Evolutionary conservation across 2,329 filamentous ascomycete species (phyloP).

Genomic region (Aspergillus fischeri): DNA sequence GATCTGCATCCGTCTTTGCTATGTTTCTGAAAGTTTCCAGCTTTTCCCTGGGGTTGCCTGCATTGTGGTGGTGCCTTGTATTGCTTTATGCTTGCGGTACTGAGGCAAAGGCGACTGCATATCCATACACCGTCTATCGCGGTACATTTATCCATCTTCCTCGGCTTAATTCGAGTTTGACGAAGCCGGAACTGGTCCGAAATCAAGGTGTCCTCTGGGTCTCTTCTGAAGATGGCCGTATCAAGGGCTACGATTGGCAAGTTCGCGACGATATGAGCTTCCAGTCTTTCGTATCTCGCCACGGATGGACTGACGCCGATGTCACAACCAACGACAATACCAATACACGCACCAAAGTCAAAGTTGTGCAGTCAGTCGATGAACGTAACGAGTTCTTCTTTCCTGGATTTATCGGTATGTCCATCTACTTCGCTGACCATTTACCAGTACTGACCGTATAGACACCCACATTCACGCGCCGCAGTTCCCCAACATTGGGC

Average conservation of each 20-base stretch:
- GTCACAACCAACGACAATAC: conserved; percentile 28
- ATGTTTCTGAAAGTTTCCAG: no score
- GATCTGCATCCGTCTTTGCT: no score
- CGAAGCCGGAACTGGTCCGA: conserved; percentile 15
- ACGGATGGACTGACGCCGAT: conserved; percentile 28
- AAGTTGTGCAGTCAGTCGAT: conserved; percentile 10
- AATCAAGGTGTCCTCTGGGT: conserved; percentile 45
- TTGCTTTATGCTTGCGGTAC: no score
- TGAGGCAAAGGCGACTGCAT: conserved; percentile 1
- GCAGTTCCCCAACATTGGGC: conserved; percentile 89
- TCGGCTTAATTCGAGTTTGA: conserved; percentile 29
- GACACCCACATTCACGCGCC: conserved; percentile 95
- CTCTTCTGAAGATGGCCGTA: conserved; percentile 28
- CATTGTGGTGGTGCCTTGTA: no score
- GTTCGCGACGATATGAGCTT: no score
- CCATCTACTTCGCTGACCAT: neutral
- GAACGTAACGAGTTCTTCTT: conserved; percentile 44
- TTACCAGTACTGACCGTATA: conserved; percentile 29
- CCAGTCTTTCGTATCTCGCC: conserved; percentile 5
- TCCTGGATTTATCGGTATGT: conserved; percentile 45
- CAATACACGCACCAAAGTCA: no score
- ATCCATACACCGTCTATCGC: conserved; percentile 47
- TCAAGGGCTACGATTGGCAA: conserved; percentile 33
- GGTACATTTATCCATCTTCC: conserved; percentile 60
- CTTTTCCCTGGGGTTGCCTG: no score